Percentiles rank a stretch among this genome's conserved stretches.
phyloP scores from a whole-genome alignment of 306 rosid species.

The Gynostemma pentaphyllum region DNA sequence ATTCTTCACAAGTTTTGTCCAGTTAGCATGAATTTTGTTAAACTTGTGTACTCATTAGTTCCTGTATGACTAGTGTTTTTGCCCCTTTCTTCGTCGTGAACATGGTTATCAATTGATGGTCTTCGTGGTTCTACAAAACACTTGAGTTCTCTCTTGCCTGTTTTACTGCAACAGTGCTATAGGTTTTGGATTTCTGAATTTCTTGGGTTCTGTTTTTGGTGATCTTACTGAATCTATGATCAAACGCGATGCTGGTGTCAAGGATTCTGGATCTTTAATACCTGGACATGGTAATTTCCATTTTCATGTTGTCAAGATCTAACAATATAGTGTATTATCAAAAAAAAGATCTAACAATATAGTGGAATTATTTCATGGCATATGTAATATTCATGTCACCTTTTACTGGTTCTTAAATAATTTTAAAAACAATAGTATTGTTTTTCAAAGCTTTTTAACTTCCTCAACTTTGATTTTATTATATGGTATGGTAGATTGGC shows the following conservation, averaged over 20 bases:
- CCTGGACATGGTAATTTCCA: slow-evolving; percentile 88
- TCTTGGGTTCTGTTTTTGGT: slow-evolving; percentile 79
- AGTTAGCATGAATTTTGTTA: neutral
- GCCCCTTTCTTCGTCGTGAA: neutral
- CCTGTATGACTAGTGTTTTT: neutral
- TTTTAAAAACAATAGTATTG: neutral
- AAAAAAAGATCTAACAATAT: neutral
- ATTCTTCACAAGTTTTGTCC: neutral
- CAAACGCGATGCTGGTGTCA: slow-evolving; percentile 95
- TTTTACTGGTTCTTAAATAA: neutral
- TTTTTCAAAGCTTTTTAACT: neutral
- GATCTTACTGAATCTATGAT: slow-evolving; percentile 99
- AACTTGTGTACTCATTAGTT: neutral
- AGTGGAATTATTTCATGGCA: neutral
- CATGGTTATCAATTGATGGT: neutral
- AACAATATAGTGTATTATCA: no score
- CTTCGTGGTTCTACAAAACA: neutral
- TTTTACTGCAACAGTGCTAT: slow-evolving; percentile 41
- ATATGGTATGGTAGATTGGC: neutral
- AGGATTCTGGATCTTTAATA: slow-evolving; percentile 91
- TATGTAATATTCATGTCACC: neutral
- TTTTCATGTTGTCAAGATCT: slow-evolving; percentile 7
- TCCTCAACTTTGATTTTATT: neutral
- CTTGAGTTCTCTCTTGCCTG: slow-evolving; percentile 4
- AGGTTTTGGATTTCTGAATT: slow-evolving; percentile 73